Evolutionary conservation across 495 filamentous ascomycete species (phyloP), one percentile per base, ranked within the genome.

Genomic region (Annulohypoxylon stygium): DNA sequence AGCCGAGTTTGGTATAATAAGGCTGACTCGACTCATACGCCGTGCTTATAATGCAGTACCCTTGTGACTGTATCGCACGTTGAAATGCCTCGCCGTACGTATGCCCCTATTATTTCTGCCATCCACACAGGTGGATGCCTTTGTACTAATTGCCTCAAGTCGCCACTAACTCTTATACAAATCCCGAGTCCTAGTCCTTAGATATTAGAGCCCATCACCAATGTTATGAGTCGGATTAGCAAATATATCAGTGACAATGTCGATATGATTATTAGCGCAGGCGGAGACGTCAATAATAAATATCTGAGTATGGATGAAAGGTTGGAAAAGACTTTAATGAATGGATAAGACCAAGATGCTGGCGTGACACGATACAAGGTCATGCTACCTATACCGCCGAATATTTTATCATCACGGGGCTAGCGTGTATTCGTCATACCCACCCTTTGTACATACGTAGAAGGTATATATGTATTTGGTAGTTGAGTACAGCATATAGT

Each of bases 391-490:
- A 23, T 23, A 23, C 60, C 50, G 60, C 65, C 25, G 60, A 26
- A 73, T 65, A 73, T 65, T 73, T 73, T 30, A 45, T 47, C 41
- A 65, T 65, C 65, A 73, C 61, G 54, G 26, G 65, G 60, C 65
- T 54, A 20, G 54, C 43, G 48, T 73, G 47, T 61, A 57, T 61
- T 73, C 61, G 71, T 69, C 71, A 69, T 69, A 73, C 70, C 60
- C 60, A 69, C 70, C 65, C 60, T 41, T 60, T 54, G 59, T 34
- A 47, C 11, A 26, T 23, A 23, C 20, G 20, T 23, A 23, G 20
- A 23, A 23, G 20, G 20, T 23, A 23, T 23, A 23, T 23, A 3
- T 3, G 48, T 63, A 57, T 11, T n/a, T 23, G 12, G 18, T 34
- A 61, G 34, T 43, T 41, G 60, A 61, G 39, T 68, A 59, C 25